Evolutionary conservation across 2,329 filamentous ascomycete genomes (phyloP), one percentile per base, ranked within the genome.

Genomic region (Claviceps lovelessii): DNA sequence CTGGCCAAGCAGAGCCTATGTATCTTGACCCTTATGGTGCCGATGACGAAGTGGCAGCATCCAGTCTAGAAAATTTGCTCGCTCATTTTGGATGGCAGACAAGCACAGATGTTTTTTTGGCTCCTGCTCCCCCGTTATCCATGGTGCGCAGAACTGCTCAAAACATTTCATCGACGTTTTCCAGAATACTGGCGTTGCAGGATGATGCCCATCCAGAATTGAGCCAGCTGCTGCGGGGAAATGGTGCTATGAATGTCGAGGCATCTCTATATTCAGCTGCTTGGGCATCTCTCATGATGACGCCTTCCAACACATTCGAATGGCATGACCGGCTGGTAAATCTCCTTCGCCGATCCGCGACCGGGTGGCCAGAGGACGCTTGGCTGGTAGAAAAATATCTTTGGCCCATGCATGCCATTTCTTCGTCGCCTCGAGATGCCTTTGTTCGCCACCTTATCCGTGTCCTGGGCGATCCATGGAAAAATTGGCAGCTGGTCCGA

Each of bases 21-120:
- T 94, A 88, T 65, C 75, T 96, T 59, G 88, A 95, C 63, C 90
- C 90, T 0, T 95, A 87, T 67, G 79, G 81, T 33, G 82, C 79
- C 3, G 77, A 82, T 39, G 70, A 78, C 15, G 89, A 95, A 67
- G 78, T 90, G 0, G 73, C 77, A 0, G 67, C 80, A 13, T 70
- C 73, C 1, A 73, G 79, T 51, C 72, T 96, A 42, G 75, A 78
- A 56, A 70, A 70, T 31, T 75, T 82, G 58, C 71, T 91, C n/a
- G 72, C 75, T 45, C 68, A 73, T 49, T 70, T 73, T 55, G 72
- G 69, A 54, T 74, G 71, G 67, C 63, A 73, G 63, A 64, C 68
- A 56, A 65, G 69, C 57, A 65, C 61, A 57, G 73, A 71, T 15
- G 65, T 68, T 7, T 85, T 85, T 60, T 73, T 95, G 23, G 73